Evolutionary conservation across 257 asterid genomes (phyloP), one percentile per base, ranked within the genome.

Genomic region (Echites panduratus): DNA sequence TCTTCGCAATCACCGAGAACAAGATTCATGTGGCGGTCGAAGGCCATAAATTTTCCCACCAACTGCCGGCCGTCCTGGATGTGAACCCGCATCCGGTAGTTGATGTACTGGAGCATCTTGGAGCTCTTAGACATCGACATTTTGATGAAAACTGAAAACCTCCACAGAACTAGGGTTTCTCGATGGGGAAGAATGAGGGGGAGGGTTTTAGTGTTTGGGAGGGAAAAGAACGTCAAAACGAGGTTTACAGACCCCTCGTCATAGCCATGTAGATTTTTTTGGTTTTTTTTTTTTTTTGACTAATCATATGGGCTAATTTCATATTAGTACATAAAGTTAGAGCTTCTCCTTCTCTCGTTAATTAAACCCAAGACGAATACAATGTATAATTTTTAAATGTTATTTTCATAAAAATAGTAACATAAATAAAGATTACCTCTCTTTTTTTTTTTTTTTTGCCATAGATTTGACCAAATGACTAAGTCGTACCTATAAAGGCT

Each of bases 51-150:
- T 64, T 93, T 93, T 0, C 97, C 98, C 78, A 93, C 83, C 59
- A 93, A 80, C 66, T 93, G 97, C 53, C 98, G 98, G 52, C 95
- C 97, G 66, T 90, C 98, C 26, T 88, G 95, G 82, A 93, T 93
- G 68, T 96, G 93, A 44, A 93, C 97, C 19, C 98, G 87, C 98
- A 93, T 93, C 0, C 98, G 88, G 87, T 93, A 93, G 66, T 90
- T 90, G 74, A 93, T 93, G 88, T 89, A 89, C 16, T 93, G 97
- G 9, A 93, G 95, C 97, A 90, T 93, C 86, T 93, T 93, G 5
- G 98, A 93, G 70, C 93, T 86, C 90, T 89, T 93, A 52, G 97
- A 89, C 97, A 93, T 90, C 92, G 98, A 90, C 98, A 93, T 93
- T 66, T 75, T 41, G 44, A 58, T 29, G 70, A 32, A 32, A 32